Evolutionary conservation across 202 grass and related monocot genomes (phyloP).

Genomic region (Zoysia matrella): DNA sequence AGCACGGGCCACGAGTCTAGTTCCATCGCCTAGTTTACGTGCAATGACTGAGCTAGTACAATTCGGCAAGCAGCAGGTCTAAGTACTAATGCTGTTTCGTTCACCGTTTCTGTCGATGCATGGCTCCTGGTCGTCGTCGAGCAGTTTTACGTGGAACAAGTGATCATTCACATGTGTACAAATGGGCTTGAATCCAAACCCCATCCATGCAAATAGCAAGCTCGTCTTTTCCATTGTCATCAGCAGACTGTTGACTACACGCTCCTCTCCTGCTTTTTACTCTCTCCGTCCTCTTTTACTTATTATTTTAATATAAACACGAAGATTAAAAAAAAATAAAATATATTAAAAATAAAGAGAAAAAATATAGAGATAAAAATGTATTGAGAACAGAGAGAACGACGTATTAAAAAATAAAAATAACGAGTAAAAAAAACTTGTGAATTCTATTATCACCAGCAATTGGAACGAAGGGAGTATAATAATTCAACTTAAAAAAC

Average conservation of each 20-base stretch:
- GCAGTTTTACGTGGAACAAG: not conserved
- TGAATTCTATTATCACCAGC: too few species aligned
- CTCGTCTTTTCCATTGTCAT: not conserved
- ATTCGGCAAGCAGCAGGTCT: too few species aligned
- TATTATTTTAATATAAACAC: too few species aligned
- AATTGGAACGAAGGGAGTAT: too few species aligned
- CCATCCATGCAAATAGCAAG: not conserved
- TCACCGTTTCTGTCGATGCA: not conserved
- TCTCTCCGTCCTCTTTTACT: too few species aligned
- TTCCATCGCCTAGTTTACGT: not conserved
- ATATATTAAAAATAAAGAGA: too few species aligned
- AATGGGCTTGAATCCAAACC: not conserved
- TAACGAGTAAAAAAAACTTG: too few species aligned
- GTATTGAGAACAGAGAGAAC: too few species aligned
- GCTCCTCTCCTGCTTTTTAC: not conserved
- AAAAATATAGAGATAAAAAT: too few species aligned
- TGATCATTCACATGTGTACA: not conserved
- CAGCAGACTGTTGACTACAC: constrained; percentile 3
- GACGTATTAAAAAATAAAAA: too few species aligned
- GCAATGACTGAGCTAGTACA: not conserved
- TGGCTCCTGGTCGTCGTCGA: too few species aligned
- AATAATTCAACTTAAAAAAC: not conserved
- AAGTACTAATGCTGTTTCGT: not conserved
- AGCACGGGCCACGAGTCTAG: constrained; percentile 4
- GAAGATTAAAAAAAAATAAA: too few species aligned